Evolutionary conservation across 495 filamentous ascomycete genomes (phyloP).

Genomic region (Oleoguttula mirabilis): DNA sequence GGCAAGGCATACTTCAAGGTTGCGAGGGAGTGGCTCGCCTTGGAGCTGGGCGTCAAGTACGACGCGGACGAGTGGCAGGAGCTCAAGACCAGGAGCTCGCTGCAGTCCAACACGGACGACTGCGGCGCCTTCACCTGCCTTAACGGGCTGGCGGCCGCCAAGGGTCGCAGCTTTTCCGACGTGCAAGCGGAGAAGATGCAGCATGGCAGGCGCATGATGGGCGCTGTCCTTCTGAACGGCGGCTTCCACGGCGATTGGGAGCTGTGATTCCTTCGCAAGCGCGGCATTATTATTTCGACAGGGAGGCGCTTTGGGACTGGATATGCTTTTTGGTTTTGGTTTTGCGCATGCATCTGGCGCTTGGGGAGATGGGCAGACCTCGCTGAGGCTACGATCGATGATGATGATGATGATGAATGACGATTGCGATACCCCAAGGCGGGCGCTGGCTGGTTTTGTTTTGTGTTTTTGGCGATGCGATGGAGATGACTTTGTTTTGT

Average conservation of each 20-base stretch:
- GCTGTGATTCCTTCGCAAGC: conserved; percentile 1
- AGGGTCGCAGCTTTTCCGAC: conserved; percentile 10
- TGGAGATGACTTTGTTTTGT: too few relatives aligned
- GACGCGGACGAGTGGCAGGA: conserved; percentile 50
- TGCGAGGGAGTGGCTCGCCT: conserved; percentile 42
- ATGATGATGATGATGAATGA: too few relatives aligned
- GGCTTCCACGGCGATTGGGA: conserved; percentile 15
- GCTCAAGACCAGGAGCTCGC: conserved; percentile 29
- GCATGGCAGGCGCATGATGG: conserved; percentile 20
- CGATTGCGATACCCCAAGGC: too few relatives aligned
- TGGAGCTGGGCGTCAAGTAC: conserved; percentile 46
- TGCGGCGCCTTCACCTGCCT: conserved; percentile 58
- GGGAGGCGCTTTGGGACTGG: too few relatives aligned
- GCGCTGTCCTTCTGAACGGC: conserved; percentile 20
- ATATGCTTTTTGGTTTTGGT: background rate
- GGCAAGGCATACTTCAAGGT: conserved; percentile 29
- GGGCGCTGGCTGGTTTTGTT: too few relatives aligned
- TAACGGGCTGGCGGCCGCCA: conserved; percentile 23
- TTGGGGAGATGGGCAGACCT: too few relatives aligned
- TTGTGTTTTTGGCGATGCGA: too few relatives aligned
- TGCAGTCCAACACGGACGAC: conserved; percentile 60
- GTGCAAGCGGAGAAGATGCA: conserved; percentile 16
- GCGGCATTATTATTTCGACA: too few relatives aligned
- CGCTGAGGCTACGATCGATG: too few relatives aligned
- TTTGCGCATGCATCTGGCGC: background rate